Evolutionary conservation across 73 alveolate species (phyloP).

Genomic region (Paramecium primaurelia): DNA sequence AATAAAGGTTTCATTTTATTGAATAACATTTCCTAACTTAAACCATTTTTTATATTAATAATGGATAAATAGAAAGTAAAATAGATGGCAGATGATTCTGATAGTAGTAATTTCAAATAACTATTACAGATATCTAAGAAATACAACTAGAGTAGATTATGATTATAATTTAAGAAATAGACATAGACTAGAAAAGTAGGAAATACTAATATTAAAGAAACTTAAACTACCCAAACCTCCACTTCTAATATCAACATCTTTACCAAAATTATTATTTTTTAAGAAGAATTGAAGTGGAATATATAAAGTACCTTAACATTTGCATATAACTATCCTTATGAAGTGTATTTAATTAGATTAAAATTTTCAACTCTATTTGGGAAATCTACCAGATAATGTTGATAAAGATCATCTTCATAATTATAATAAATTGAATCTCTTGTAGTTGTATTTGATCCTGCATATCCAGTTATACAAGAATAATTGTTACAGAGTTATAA

Average conservation of each 20-base stretch:
- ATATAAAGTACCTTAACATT: neutral
- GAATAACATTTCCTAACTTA: neutral
- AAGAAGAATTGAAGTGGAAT: neutral
- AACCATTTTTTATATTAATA: neutral
- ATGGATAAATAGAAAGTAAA: constrained; percentile 9
- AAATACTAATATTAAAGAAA: neutral
- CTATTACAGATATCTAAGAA: neutral
- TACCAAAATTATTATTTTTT: neutral
- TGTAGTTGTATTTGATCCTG: neutral
- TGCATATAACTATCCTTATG: neutral
- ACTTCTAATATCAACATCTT: neutral
- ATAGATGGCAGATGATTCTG: neutral
- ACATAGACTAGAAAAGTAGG: neutral
- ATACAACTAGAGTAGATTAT: neutral
- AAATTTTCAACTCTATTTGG: neutral
- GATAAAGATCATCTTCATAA: neutral
- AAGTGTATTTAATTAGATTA: neutral
- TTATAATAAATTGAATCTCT: neutral
- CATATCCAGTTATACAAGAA: neutral
- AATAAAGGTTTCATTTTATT: neutral
- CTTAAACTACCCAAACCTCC: neutral
- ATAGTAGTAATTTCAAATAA: neutral
- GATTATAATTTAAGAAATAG: neutral
- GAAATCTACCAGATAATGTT: neutral
- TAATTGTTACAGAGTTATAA: neutral